Conservation (phyloP, 1,284 basidiomycete genomes). For the Leccinum proliferum region DNA sequence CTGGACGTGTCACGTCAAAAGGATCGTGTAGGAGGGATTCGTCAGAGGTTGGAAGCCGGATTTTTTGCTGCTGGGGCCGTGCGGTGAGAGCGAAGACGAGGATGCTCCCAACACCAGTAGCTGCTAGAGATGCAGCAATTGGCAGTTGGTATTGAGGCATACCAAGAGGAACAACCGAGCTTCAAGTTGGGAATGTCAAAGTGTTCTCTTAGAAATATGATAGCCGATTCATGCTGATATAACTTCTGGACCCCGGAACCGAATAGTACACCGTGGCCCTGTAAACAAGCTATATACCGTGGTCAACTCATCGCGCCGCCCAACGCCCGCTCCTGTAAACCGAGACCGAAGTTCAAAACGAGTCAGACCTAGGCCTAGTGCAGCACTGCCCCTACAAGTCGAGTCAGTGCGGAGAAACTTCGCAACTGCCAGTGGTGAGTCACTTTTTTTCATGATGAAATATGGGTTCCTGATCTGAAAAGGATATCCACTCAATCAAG, state of each 20-base stretch:
- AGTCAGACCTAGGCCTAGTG: not conserved
- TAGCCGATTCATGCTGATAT: conserved; percentile 2
- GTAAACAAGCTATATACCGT: not conserved
- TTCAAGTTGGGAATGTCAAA: not conserved
- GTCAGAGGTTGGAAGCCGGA: conserved; percentile 47
- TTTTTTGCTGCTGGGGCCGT: conserved; percentile 42
- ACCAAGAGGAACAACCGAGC: not conserved
- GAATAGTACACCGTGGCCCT: too few relatives aligned
- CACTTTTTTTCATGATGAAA: not conserved
- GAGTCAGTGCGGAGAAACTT: not conserved
- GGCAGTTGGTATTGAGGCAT: conserved; percentile 63
- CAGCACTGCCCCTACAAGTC: not conserved
- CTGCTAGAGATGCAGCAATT: conserved; percentile 45
- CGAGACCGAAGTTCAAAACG: not conserved
- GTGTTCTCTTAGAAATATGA: not conserved
- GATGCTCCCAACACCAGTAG: conserved; percentile 41
- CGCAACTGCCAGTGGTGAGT: not conserved
- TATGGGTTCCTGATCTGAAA: not conserved
- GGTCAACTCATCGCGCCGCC: not conserved
- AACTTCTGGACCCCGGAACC: conserved; percentile 20
- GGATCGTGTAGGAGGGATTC: conserved; percentile 49
- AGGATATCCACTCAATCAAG: not conserved
- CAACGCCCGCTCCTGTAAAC: not conserved
- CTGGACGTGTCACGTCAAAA: conserved; percentile 70
- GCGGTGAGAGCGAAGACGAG: conserved; percentile 35